These are phyloP conservation scores for Ophiostoma triangulosporum DNA, from an alignment of 2,329 filamentous ascomycete genomes.

Conservation along the genomic window DNA sequence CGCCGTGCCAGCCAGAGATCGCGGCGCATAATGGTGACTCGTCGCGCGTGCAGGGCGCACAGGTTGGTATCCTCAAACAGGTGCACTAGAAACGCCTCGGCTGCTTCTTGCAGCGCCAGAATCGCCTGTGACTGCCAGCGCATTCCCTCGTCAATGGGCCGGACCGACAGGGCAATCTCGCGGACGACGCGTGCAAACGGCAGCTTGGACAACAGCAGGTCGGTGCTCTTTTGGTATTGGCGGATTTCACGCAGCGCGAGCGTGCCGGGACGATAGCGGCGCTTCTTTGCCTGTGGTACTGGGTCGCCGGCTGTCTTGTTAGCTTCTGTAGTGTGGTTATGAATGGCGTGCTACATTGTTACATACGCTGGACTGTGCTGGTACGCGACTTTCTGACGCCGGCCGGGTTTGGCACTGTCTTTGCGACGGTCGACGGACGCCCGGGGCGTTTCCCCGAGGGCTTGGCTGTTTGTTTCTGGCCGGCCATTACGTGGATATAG, in stretches of 20 bases:
- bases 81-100: constrained; percentile 92
- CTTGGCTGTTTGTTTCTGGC: not conserved
- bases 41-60: constrained; percentile 91
- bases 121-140: constrained; percentile 96
- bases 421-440: constrained; percentile 3
- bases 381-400: constrained; percentile 1
- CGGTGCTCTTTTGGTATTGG: constrained; percentile 77
- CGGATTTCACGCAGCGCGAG: constrained; percentile 84
- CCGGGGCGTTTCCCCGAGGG: constrained; percentile 1
- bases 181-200: constrained; percentile 69
- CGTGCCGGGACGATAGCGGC: constrained; percentile 65
- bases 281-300: constrained; percentile 45
- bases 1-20: constrained; percentile 85
- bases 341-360: too few relatives aligned
- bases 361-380: constrained; percentile 4
- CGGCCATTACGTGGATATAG: constrained; percentile 1
- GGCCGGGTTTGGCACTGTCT: not conserved
- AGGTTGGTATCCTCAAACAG: constrained; percentile 95
- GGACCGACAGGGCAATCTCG: constrained; percentile 57
- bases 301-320: constrained; percentile 53
- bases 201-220: constrained; percentile 69
- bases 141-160: constrained; percentile 53
- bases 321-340: not conserved
- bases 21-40: constrained; percentile 95
- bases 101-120: constrained; percentile 80